Conservation (phyloP, 1,284 basidiomycete genomes). For the Apiotrichum akiyoshidainum region DNA sequence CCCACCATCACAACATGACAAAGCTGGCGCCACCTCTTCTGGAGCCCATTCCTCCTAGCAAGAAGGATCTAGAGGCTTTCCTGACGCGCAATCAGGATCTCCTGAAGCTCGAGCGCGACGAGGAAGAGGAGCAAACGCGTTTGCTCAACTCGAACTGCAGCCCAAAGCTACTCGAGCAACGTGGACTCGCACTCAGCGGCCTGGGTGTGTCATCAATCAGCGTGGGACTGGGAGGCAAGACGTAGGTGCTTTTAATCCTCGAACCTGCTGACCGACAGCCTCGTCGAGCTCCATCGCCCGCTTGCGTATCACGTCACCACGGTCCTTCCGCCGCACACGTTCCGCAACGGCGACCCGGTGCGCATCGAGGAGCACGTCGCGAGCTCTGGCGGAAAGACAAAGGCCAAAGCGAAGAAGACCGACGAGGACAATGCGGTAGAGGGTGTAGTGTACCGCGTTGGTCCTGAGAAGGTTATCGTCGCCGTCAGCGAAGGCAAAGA, state of each 20-base stretch:
- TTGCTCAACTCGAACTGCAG: slow-evolving; percentile 78
- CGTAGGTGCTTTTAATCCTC: slow-evolving; percentile 54
- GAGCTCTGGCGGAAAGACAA: slow-evolving; percentile 54
- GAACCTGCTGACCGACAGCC: slow-evolving; percentile 51
- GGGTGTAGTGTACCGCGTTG: slow-evolving; percentile 77
- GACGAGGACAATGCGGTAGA: slow-evolving; percentile 53
- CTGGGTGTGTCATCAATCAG: slow-evolving; percentile 67
- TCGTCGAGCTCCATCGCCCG: slow-evolving; percentile 82
- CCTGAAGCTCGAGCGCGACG: slow-evolving; percentile 68
- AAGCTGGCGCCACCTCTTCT: slow-evolving; percentile 12
- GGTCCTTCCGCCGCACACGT: slow-evolving; percentile 76
- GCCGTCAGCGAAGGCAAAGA: slow-evolving; percentile 68
- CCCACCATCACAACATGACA: background rate
- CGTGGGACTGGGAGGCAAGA: slow-evolving; percentile 86
- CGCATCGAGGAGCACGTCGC: slow-evolving; percentile 69
- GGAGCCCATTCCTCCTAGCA: slow-evolving; percentile 21
- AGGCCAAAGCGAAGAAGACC: slow-evolving; percentile 52
- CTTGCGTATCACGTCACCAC: slow-evolving; percentile 70
- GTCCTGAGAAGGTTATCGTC: slow-evolving; percentile 68
- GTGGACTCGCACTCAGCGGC: slow-evolving; percentile 74
- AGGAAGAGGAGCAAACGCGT: slow-evolving; percentile 76
- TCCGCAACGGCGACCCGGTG: slow-evolving; percentile 78
- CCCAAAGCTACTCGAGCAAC: slow-evolving; percentile 78
- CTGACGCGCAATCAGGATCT: slow-evolving; percentile 67
- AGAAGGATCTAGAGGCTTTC: slow-evolving; percentile 58